Conservation (phyloP, 129 eudicot species). For the Gnaphalium uliginosum region DNA sequence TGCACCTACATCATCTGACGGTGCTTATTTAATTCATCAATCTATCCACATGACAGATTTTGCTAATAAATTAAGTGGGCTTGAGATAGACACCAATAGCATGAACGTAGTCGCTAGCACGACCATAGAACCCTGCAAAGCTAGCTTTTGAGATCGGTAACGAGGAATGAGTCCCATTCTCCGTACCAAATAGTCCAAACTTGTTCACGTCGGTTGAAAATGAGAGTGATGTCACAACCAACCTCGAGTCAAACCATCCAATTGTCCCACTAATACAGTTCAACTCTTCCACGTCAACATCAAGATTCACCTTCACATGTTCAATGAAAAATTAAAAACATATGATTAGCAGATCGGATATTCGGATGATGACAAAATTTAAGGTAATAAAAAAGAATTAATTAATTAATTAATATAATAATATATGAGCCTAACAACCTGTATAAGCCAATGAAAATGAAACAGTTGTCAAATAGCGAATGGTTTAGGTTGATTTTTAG, state of each 20-base stretch:
- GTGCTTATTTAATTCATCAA: constrained; percentile 28
- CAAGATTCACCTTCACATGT: constrained; percentile 31
- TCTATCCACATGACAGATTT: neutral
- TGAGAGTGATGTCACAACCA: constrained; percentile 34
- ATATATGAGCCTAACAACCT: too few relatives aligned
- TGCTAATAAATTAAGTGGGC: constrained; percentile 17
- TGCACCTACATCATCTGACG: neutral
- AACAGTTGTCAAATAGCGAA: too few relatives aligned
- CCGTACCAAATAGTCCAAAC: constrained; percentile 40
- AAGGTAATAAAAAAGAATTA: too few relatives aligned
- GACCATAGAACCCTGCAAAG: constrained; percentile 41
- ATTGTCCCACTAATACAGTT: constrained; percentile 35
- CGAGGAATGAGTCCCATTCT: constrained; percentile 41
- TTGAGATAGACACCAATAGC: constrained; percentile 39
- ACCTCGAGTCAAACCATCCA: constrained; percentile 31
- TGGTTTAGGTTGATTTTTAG: too few relatives aligned
- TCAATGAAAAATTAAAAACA: neutral
- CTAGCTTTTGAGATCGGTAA: constrained; percentile 33
- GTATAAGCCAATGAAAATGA: too few relatives aligned
- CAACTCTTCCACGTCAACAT: constrained; percentile 36
- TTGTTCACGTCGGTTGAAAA: constrained; percentile 30
- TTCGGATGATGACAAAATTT: neutral
- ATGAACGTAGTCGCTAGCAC: constrained; percentile 27
- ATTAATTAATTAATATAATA: too few relatives aligned
- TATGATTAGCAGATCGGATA: neutral